Evolutionary conservation across 2,329 filamentous ascomycete species (phyloP), one percentile per base, ranked within the genome.

Genomic region (Arthrobotrys iridis): DNA sequence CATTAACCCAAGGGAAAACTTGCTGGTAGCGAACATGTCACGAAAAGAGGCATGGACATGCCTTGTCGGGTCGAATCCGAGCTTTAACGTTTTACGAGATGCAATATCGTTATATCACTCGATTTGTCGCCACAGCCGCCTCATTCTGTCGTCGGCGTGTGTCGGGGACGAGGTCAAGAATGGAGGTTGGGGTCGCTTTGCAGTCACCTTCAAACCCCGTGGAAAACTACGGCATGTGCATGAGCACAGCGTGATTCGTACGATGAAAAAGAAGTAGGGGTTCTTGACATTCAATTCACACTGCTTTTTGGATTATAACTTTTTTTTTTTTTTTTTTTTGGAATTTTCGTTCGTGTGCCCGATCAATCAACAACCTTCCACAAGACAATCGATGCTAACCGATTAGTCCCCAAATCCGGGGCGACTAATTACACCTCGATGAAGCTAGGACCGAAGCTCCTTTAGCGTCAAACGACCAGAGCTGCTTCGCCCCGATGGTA

Each of bases 341-440:
- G 18, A 48, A 33, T 64, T 63, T n/a, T 28, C 58, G 24, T 30
- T 18, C 67, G 40, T 57, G 67, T 52, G 60, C 62, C 70, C 65
- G 62, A 70, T 70, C 43, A 58, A 24, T 40, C 15, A 11, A 11
- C 33, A 43, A 28, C 37, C 37, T 43, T 6, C 43, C 28, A 43
- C 22, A 64, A 30, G 20, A 13, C 37, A 52, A 67, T 68, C 64
- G 55, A 62, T 50, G 68, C 46, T 35, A 74, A 45, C 62, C 62
- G 18, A 26, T 63, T 55, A 60, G 64, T 68, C 68, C 68, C 71
- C 63, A 68, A 68, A 68, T 75, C 71, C 71, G 71, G 71, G 59
- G 58, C 58, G 57, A 66, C 62, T 46, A 58, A 50, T 59, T 50
- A n/a, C n/a, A n/a, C 58, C 40, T 50, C 71, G 48, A 75, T 68